Base-by-base conservation (phyloP, 495 filamentous ascomycete species). In the Hyphodiscus hymeniophilus region DNA sequence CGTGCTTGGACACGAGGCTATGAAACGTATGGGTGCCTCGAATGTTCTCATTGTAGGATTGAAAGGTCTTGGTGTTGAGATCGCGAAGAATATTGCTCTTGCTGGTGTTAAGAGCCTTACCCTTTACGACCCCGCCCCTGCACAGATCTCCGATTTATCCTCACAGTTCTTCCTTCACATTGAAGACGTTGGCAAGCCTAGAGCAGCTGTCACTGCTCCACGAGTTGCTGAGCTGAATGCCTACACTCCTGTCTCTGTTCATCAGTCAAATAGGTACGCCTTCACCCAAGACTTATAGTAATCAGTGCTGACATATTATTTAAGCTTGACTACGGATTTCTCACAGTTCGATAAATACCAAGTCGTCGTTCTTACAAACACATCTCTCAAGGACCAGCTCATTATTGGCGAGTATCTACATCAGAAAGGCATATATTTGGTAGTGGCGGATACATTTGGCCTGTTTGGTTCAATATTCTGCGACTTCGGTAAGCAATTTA, bases 11-110 rank as follows among this genome's bases (percentile, higher is more conserved):
- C 94, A 97, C 67, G 94, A 99, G 72, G 94, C 94, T 44, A 99
- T 99, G 94, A 97, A 94, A 71, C 86, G 90, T 47, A 99, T 99
- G 94, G 77, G 89, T 63, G 85, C 89, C 41, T 97, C 94, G 17
- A 89, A 97, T 63, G 80, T 99, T 36, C 84, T 99, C 16, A 78
- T 99, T 43, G 85, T 89, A 43, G 94, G 94, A 44, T 68, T 96
- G 55, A 88, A 89, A 63, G 92, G 94, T 16, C 77, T 99, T 26
- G 94, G 94, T 68, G 89, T 95, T 40, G 94, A 99, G 68, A 95
- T 99, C 60, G 91, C 94, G 54, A 99, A 99, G 74, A 97, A 99
- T 57, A 87, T 99, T 62, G 94, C 92, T 26, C 85, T 99, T 55
- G 94, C 94, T 49, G 94, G 94, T 59, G 94, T 81, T 60, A 77